A percentile compares a stretch with the other conserved stretches of the same genome.
Conservation (phyloP, 1,139 yeast genomes). For the Blastobotrys illinoisensis region DNA sequence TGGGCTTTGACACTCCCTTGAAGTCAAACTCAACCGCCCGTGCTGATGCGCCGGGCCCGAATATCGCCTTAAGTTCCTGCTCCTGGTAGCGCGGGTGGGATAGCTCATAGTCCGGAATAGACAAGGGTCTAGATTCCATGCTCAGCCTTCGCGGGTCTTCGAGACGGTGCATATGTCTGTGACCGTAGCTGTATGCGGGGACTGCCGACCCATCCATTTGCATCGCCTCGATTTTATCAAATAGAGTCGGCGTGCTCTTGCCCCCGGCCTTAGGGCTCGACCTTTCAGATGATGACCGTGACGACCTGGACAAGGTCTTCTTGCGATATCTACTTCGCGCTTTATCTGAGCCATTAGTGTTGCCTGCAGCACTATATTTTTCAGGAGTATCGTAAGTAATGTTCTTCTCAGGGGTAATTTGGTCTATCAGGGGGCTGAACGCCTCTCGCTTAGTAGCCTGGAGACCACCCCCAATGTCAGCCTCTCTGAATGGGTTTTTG, state of each 20-base stretch:
- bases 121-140: neutral
- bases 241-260: neutral
- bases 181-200: neutral
- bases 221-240: neutral
- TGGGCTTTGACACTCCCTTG: neutral
- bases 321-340: neutral
- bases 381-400: neutral
- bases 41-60: constrained; percentile 4
- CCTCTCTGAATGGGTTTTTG: neutral
- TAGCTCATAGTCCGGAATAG: neutral
- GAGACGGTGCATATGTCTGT: neutral
- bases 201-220: neutral
- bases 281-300: neutral
- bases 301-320: neutral
- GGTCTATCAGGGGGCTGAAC: neutral
- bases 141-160: neutral
- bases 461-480: neutral
- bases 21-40: neutral
- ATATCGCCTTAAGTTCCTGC: constrained; percentile 1
- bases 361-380: neutral
- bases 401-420: neutral
- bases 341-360: neutral
- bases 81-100: constrained; percentile 6
- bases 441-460: neutral
- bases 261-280: neutral